Conservation (phyloP, 2,329 filamentous ascomycete species). For the Alternaria gaisen region DNA sequence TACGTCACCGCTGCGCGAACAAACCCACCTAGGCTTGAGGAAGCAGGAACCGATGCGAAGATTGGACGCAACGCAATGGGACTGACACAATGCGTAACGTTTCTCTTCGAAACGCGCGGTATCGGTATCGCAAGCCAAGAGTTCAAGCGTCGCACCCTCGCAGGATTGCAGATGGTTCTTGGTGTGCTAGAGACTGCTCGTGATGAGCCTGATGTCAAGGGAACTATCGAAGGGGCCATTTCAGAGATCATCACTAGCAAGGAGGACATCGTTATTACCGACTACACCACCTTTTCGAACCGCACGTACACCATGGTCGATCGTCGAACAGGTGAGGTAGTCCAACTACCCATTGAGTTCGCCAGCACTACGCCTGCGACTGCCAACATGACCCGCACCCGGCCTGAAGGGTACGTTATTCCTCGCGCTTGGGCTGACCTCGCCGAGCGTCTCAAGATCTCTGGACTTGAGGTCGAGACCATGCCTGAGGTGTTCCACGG, state of each 20-base stretch:
- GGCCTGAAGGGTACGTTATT: constrained; percentile 49
- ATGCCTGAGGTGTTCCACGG: constrained; percentile 39
- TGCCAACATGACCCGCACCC: constrained; percentile 45
- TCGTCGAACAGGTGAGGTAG: constrained; percentile 38
- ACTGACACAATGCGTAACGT: constrained; percentile 46
- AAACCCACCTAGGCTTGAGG: constrained; percentile 36
- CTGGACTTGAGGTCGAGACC: constrained; percentile 46
- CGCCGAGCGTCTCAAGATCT: constrained; percentile 41
- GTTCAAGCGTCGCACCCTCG: constrained; percentile 44
- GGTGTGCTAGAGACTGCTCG: constrained; percentile 47
- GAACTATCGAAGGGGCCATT: constrained; percentile 41
- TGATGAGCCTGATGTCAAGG: constrained; percentile 38
- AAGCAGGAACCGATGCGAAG: constrained; percentile 49
- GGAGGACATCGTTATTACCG: constrained; percentile 45
- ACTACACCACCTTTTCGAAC: constrained; percentile 36
- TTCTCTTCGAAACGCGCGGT: constrained; percentile 49
- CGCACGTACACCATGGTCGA: constrained; percentile 49
- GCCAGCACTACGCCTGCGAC: constrained; percentile 47
- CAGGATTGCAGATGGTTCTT: constrained; percentile 46
- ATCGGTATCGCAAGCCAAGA: constrained; percentile 49
- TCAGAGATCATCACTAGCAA: constrained; percentile 34
- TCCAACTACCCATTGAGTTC: constrained; percentile 48
- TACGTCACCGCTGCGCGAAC: constrained; percentile 45
- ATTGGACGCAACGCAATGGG: constrained; percentile 52
- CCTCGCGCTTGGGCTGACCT: constrained; percentile 48